Evolutionary conservation across 2,329 filamentous ascomycete species (phyloP).

Genomic region (Volutella citrinella): DNA sequence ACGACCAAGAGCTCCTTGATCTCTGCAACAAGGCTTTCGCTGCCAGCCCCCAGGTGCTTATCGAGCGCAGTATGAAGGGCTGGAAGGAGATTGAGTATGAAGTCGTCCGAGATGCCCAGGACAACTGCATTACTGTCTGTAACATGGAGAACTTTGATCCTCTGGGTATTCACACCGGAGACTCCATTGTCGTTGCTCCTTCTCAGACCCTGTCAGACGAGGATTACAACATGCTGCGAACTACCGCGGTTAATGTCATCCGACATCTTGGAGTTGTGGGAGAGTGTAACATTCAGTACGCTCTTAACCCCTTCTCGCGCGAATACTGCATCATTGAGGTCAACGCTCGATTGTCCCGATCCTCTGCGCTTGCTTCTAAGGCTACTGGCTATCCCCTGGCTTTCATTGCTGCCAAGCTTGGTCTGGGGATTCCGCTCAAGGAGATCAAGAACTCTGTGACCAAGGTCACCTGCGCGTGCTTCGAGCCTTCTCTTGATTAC

Average conservation of each 20-base stretch:
- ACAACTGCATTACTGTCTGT: conserved; percentile 99
- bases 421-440: conserved; percentile 90
- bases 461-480: conserved; percentile 93
- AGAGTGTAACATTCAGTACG: conserved; percentile 99
- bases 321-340: conserved; percentile 99
- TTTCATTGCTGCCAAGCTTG: conserved; percentile 95
- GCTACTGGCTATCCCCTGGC: conserved; percentile 94
- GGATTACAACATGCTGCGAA: conserved; percentile 98
- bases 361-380: conserved; percentile 93
- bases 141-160: conserved; percentile 99
- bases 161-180: conserved; percentile 94
- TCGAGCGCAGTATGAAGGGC: conserved; percentile 98
- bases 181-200: conserved; percentile 96
- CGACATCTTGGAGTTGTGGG: conserved; percentile 95
- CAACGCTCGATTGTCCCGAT: conserved; percentile 92
- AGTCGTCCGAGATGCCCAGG: conserved; percentile 88
- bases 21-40: conserved; percentile 95
- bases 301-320: conserved; percentile 87
- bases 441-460: conserved; percentile 96
- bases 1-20: conserved; percentile 76
- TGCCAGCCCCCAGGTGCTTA: conserved; percentile 90
- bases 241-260: conserved; percentile 95
- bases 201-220: conserved; percentile 96
- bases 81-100: conserved; percentile 99
- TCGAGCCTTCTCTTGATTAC: conserved; percentile 97